Conservation (phyloP, 768 basidiomycete species). For the Boletus tomentosulus region DNA sequence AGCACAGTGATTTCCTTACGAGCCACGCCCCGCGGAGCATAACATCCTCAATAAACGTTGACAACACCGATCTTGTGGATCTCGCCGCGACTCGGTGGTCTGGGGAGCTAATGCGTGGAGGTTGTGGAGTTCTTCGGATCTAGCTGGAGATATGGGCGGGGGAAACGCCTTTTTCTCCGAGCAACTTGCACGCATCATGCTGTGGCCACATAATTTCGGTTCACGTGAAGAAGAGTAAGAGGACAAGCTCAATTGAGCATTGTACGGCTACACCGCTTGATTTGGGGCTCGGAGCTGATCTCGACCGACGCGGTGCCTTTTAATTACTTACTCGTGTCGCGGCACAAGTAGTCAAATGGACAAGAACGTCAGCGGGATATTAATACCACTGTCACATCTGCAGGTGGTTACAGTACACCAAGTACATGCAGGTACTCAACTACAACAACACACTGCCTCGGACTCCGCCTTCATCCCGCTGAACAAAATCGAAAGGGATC, state of each 20-base stretch:
- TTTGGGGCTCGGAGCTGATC: not conserved
- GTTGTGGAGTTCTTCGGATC: not conserved
- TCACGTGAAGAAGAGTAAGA: too few species aligned
- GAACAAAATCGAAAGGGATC: not conserved
- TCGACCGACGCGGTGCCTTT: not conserved
- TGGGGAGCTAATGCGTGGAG: not conserved
- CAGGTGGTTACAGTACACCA: not conserved
- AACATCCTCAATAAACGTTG: not conserved
- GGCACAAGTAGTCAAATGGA: not conserved
- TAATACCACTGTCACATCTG: not conserved
- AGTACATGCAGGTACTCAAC: not conserved
- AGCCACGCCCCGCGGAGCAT: too few species aligned
- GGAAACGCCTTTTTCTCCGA: not conserved
- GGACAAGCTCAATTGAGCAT: too few species aligned
- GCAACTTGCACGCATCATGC: too few species aligned
- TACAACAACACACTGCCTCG: not conserved
- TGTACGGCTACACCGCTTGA: not conserved
- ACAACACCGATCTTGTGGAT: not conserved
- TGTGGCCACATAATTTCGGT: too few species aligned
- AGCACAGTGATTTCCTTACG: too few species aligned
- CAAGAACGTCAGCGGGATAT: not conserved
- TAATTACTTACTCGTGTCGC: not conserved
- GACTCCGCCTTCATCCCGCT: not conserved
- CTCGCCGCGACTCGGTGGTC: not conserved
- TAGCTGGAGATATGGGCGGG: not conserved